phyloP scores from a whole-genome alignment of 768 basidiomycete species.

The Boletus insuetus region DNA sequence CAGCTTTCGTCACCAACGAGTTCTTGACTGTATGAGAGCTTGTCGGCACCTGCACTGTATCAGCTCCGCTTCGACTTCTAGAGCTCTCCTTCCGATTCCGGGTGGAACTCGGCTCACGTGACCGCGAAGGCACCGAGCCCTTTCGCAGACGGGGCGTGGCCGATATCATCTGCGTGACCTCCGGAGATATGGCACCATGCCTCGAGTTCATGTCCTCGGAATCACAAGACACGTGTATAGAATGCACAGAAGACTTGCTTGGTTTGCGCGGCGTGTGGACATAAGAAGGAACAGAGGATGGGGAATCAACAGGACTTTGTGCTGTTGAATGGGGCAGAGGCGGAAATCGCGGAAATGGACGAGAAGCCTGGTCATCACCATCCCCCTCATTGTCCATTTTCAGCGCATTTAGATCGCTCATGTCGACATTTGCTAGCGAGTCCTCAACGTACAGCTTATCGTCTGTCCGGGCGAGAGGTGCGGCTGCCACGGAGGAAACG shows the following conservation, averaged over 20 bases:
- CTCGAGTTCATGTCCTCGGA: slow-evolving; percentile 6
- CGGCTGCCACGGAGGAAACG: slow-evolving; percentile 11
- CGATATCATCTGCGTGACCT: slow-evolving; percentile 40
- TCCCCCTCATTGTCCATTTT: slow-evolving; percentile 29
- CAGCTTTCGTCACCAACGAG: background rate
- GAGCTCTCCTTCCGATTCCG: slow-evolving; percentile 16
- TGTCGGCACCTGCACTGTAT: slow-evolving; percentile 13
- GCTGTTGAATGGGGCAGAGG: slow-evolving; percentile 19
- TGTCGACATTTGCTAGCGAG: slow-evolving; percentile 29
- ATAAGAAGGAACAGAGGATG: slow-evolving; percentile 12
- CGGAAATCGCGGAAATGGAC: slow-evolving; percentile 27
- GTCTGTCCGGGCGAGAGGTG: background rate
- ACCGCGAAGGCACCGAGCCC: slow-evolving; percentile 18
- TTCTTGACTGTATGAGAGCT: slow-evolving; percentile 1
- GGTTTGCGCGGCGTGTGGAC: slow-evolving; percentile 24
- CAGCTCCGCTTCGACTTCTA: slow-evolving; percentile 4
- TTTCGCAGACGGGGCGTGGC: slow-evolving; percentile 37
- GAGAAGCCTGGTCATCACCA: slow-evolving; percentile 22
- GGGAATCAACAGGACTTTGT: slow-evolving; percentile 5
- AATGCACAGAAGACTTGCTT: slow-evolving; percentile 15
- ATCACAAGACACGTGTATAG: slow-evolving; percentile 10
- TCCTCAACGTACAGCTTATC: slow-evolving; percentile 15
- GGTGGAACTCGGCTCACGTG: slow-evolving; percentile 22
- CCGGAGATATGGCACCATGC: slow-evolving; percentile 33
- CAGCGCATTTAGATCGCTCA: slow-evolving; percentile 32